Base-by-base conservation (phyloP, 352 stramenopile species). In the Aphanomyces stellatus region DNA sequence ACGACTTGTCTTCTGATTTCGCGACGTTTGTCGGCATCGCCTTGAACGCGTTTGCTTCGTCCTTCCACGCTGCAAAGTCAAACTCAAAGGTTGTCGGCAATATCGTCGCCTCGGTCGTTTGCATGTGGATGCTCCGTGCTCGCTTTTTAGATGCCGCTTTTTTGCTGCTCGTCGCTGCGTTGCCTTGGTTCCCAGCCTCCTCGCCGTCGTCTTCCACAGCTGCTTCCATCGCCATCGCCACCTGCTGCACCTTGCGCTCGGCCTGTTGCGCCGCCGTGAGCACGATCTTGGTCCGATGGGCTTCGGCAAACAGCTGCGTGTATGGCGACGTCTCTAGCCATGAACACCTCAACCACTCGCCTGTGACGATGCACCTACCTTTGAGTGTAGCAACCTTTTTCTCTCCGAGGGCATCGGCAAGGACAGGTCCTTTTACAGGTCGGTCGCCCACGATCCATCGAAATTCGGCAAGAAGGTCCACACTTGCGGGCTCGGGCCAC, bases 381-480 rank as follows among this genome's bases (percentile, higher is more conserved):
- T 64, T 27, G 19, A 64, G 37, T 6, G 31, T 27, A 2, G 17
- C 15, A n/a, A 64, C 22, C 55, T 64, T 64, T 6, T 8, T n/a
- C 3, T 64, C 22, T 8, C 41, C 22, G 3, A 13, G 24, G 4
- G 30, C 8, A 3, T 19, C 5, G 0, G 33, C 11, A 6, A 35
- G 4, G 2, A n/a, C 22, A 30, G 55, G 22, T 3, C 19, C 33
- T 19, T 27, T 30, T 7, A 28, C 31, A 10, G 33, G 55, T 2
- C 22, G 33, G 37, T 64, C 55, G 35, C 55, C 55, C 5, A 64
- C 34, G 19, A 64, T 8, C 22, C 30, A 42, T 35, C 35, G 31
- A 51, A 64, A 64, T n/a, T 64, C 55, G 1, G 35, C 35, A 7
- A 64, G 35, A 8, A 64, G 30, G 55, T 64, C 55, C 19, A 64